Base-by-base conservation (phyloP, 495 filamentous ascomycete genomes). In the Penicillium atrosanguineum region DNA sequence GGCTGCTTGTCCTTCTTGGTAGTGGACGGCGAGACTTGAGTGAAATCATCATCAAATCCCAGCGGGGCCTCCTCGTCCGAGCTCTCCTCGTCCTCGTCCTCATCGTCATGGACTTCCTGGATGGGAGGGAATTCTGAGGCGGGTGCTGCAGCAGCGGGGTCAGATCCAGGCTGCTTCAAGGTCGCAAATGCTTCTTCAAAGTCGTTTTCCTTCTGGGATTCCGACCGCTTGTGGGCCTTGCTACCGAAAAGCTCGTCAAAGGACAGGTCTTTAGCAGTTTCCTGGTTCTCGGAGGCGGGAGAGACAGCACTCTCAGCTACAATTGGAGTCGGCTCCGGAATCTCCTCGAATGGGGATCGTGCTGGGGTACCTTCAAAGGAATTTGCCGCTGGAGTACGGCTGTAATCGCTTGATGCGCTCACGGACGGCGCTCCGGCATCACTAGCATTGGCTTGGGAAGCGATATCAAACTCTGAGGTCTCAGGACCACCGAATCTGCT, bases 41-140 rank as follows among this genome's bases (percentile, higher is more conserved):
- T 85, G 61, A 97, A 97, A 61, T 96, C 86, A 64, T 98, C 93
- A 50, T 92, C 92, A 63, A 97, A 98, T 0, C 92, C 88, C 57
- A 74, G 44, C n/a, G 60, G 59, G 41, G 77, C 85, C 38, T 88
- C 89, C 58, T 81, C 86, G n/a, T 86, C 90, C 0, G 75, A 72
- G 52, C 87, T 90, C 31, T 92, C 90, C 51, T 70, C 84, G 28
- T 81, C 82, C 14, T 93, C 90, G 55, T 81, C 82, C 14, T 93
- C 90, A 54, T 94, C 89, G 45, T 87, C 78, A 40, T 86, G 85
- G 31, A 96, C 66, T 61, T 96, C 92, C 36, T 85, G 86, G 52
- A 97, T 96, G 1, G 94, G 94, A 31, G 95, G 95, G 71, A 97
- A 97, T 63, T 97, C 94, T n/a, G 69, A 67, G 12, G 66, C 28